A percentile compares a stretch with the other conserved stretches of the same genome.
Conservation (phyloP, 1,284 basidiomycete species). For the Irpex rosettiformis region DNA sequence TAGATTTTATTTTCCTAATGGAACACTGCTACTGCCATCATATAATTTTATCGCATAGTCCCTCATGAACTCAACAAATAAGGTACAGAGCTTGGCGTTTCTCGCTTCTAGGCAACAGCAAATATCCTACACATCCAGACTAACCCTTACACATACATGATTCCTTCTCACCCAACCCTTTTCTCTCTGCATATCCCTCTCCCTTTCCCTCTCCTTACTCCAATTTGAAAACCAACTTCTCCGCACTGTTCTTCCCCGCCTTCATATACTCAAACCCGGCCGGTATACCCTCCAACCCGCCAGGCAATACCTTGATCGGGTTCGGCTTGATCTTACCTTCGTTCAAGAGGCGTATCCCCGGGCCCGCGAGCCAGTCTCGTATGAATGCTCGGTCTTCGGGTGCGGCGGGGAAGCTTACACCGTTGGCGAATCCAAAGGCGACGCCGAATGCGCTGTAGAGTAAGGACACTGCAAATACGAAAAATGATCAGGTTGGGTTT, state of each 20-base stretch:
- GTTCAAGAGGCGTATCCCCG: slow-evolving; percentile 15
- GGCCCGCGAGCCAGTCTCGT: slow-evolving; percentile 16
- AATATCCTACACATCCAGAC: too few species aligned
- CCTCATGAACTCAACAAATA: too few species aligned
- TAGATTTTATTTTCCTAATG: too few species aligned
- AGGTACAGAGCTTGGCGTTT: neutral
- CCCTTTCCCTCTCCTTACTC: neutral
- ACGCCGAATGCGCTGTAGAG: slow-evolving; percentile 21
- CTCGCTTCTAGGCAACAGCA: neutral
- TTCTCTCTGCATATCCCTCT: neutral
- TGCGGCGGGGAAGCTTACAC: slow-evolving; percentile 9
- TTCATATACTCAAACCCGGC: slow-evolving; percentile 20
- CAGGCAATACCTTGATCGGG: slow-evolving; percentile 20
- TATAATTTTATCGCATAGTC: too few species aligned
- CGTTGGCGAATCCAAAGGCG: slow-evolving; percentile 10
- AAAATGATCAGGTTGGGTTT: too few species aligned
- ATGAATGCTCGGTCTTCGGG: slow-evolving; percentile 21
- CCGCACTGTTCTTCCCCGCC: slow-evolving; percentile 21
- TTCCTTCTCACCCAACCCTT: too few species aligned
- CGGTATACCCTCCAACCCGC: slow-evolving; percentile 18
- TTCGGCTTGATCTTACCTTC: slow-evolving; percentile 20
- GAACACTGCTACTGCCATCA: too few species aligned
- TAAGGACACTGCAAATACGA: slow-evolving; percentile 7
- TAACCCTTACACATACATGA: too few species aligned
- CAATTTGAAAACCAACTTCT: slow-evolving; percentile 23